Evolutionary conservation across 805 yeast genomes (phyloP).

Genomic region (Candida nonsorbophila): DNA sequence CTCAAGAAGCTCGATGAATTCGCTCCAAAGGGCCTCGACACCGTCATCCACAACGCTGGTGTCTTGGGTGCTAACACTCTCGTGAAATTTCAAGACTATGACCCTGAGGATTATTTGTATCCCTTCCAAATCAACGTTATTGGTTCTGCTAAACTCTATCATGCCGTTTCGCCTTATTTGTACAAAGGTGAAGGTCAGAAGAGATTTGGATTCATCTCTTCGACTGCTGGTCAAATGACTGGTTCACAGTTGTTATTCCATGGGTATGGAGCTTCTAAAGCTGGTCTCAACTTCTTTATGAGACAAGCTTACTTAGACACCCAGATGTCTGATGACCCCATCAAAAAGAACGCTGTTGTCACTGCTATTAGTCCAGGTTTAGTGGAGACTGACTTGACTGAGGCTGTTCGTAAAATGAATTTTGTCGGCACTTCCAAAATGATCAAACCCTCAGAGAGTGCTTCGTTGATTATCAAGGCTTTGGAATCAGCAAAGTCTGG

Average conservation of each 20-base stretch:
- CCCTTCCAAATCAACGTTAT: slow-evolving; percentile 5
- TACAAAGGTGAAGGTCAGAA: slow-evolving; percentile 3
- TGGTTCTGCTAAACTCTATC: slow-evolving; percentile 7
- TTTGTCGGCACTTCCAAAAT: no score
- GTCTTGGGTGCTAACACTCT: neutral
- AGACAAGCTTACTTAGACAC: slow-evolving; percentile 17
- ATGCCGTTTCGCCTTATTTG: slow-evolving; percentile 7
- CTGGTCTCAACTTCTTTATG: slow-evolving; percentile 23
- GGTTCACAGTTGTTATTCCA: neutral
- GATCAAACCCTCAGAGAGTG: no score
- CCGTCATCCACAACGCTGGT: slow-evolving; percentile 30
- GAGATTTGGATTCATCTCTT: slow-evolving; percentile 6
- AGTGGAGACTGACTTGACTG: slow-evolving; percentile 28
- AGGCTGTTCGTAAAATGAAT: no score
- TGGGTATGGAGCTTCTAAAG: slow-evolving; percentile 28
- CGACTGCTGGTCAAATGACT: slow-evolving; percentile 6
- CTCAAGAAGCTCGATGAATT: slow-evolving; percentile 4
- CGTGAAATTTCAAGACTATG: slow-evolving; percentile 1
- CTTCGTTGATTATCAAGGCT: no score
- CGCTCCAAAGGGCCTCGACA: slow-evolving; percentile 19
- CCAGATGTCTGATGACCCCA: no score
- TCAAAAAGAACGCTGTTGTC: slow-evolving; percentile 17
- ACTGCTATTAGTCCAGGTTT: slow-evolving; percentile 35
- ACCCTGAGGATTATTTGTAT: slow-evolving; percentile 2
- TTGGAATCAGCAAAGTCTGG: no score